A percentile compares a stretch with the other conserved stretches of the same genome.
Conservation (phyloP, 495 filamentous ascomycete genomes). For the Corynascus novoguineensis region DNA sequence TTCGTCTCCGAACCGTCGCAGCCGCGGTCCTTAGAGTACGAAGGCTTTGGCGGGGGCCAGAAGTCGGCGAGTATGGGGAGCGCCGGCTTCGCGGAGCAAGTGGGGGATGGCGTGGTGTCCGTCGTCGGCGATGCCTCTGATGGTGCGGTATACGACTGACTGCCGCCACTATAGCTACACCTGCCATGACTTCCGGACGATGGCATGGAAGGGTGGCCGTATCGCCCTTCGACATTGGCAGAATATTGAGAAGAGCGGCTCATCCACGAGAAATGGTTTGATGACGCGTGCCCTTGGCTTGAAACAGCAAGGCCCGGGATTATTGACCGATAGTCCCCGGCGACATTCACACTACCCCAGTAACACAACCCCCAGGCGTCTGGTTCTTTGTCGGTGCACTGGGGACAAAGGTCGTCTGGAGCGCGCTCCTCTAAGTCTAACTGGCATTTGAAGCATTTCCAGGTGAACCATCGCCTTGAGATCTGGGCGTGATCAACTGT, state of each 20-base stretch:
- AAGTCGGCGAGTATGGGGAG: not conserved
- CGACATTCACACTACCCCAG: not conserved
- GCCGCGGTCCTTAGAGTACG: too few species aligned
- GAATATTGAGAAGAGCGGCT: not conserved
- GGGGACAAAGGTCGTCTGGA: too few species aligned
- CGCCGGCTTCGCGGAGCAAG: not conserved
- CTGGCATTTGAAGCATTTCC: not conserved
- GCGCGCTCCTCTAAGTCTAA: too few species aligned
- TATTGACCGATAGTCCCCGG: not conserved
- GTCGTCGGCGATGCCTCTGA: not conserved
- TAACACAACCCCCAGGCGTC: slow-evolving; percentile 15
- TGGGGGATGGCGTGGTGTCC: not conserved
- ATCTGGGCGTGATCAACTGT: not conserved
- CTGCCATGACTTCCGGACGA: not conserved
- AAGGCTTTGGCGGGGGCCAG: too few species aligned
- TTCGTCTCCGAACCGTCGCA: too few species aligned
- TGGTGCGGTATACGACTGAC: not conserved
- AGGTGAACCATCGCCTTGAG: not conserved
- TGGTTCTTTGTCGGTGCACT: too few species aligned
- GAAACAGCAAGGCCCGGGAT: not conserved
- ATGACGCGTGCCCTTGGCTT: slow-evolving; percentile 5
- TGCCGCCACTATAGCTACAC: not conserved
- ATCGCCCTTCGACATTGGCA: not conserved
- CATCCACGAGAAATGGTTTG: not conserved
- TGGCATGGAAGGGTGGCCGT: not conserved